Evolutionary conservation across 768 basidiomycete species (phyloP).

Genomic region (Lentinula boryana): DNA sequence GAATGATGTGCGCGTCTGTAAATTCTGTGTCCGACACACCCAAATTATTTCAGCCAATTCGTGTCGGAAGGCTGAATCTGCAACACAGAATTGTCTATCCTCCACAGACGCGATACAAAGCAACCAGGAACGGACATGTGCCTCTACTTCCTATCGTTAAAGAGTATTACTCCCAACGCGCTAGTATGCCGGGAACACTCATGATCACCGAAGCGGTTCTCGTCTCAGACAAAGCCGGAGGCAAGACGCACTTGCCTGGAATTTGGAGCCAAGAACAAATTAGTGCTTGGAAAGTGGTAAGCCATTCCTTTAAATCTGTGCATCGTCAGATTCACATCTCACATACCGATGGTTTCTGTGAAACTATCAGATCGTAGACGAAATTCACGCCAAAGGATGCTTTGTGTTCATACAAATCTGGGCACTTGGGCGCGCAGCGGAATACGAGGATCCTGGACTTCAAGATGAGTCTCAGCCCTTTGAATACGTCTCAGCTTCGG

Average conservation of each 20-base stretch:
- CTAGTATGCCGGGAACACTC: conserved; percentile 38
- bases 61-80: conserved; percentile 34
- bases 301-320: neutral
- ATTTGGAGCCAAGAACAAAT: conserved; percentile 53
- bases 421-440: conserved; percentile 13
- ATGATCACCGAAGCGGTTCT: conserved; percentile 49
- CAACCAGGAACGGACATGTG: conserved; percentile 27
- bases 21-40: neutral
- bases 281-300: conserved; percentile 35
- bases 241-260: conserved; percentile 42
- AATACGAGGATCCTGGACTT: neutral
- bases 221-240: conserved; percentile 39
- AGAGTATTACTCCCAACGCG: conserved; percentile 43
- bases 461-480: conserved; percentile 11
- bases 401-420: conserved; percentile 38
- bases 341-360: neutral
- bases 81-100: conserved; percentile 49
- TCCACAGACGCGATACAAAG: conserved; percentile 44
- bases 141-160: conserved; percentile 28
- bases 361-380: conserved; percentile 31
- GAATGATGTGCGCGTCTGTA: neutral
- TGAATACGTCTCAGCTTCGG: conserved; percentile 17
- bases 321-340: neutral
- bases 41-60: conserved; percentile 37
- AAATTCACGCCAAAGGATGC: conserved; percentile 42